Base-by-base conservation (phyloP, 108 stramenopile species). In the Skeletonema marinoi region DNA sequence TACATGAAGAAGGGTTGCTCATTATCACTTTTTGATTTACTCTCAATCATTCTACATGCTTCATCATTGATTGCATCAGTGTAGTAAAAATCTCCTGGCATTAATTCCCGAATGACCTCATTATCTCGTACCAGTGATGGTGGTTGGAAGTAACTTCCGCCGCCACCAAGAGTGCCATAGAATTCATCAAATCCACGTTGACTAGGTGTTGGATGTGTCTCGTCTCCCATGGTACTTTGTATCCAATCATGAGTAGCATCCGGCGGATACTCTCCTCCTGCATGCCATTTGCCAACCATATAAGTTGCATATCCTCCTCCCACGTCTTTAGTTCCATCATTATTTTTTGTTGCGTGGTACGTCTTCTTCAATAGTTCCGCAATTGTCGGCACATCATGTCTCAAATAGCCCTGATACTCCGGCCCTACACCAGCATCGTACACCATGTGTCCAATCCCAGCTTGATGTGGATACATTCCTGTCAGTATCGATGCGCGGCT, bases 271-370 rank as follows among this genome's bases (percentile, higher is more conserved):
- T 84, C 83, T 8, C 83, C 83, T 6, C 83, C 83, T 9, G 67
- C 83, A 39, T 80, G 83, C 83, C 83, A 84, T 54, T 84, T 84
- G 11, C 83, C 83, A 8, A 69, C 70, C 83, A 84, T 84, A 69
- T 72, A 77, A 11, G 79, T 77, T 19, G 60, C 33, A 64, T 84
- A 84, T 32, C 83, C 79, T 12, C 74, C 83, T 31, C 61, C 60
- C 19, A n/a, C 60, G 25, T 51, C 25, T 32, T 4, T n/a, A n/a
- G 32, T 3, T 56, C 10, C 58, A 33, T 71, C 50, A 25, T 44
- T 5, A 11, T 35, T 17, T 33, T 60, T 12, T 60, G 44, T n/a
- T 46, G 44, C 16, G n/a, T n/a, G n/a, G n/a, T 75, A 66, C 14
- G 32, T 60, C 59, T 59, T 60, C 67, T 70, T 66, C 68, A 84